Base-by-base conservation (phyloP, 768 basidiomycete genomes). In the Bullera alba region DNA sequence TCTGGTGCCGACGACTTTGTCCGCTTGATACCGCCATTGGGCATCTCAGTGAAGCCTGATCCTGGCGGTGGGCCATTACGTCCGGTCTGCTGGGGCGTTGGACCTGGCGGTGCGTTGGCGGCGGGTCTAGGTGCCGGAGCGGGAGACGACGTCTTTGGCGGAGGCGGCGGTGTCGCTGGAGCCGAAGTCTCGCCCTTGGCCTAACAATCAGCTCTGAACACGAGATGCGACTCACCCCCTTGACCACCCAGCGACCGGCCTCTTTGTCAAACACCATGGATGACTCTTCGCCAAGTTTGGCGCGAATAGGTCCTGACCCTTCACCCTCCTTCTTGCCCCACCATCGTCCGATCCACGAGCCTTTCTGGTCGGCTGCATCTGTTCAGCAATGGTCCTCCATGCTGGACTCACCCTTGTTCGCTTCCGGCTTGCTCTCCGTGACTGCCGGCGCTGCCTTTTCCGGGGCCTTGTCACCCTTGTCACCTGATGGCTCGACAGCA, bases 211-310 rank as follows among this genome's bases (percentile, higher is more conserved):
- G 21, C 46, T 26, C 4, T 43, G 17, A 43, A n/a, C 16, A 7
- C 38, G 39, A 32, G 42, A 5, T 21, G 5, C 56, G 74, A 60
- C 71, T 69, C 53, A 88, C 90, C 76, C 85, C 90, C 74, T 86
- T 92, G 71, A 95, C 91, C 23, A 99, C 83, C 95, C 95, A 99
- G 55, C 85, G 81, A 70, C 92, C 91, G 53, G 84, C 79, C n/a
- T 95, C 90, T 62, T 86, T 83, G 67, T 99, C 95, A 68, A 87
- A 99, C 64, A 88, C 85, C 76, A 97, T 93, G 23, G 82, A 77
- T 23, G 76, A 89, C 67, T 91, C 82, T 59, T 97, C 89, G 6
- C 95, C 95, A 22, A 99, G 80, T 60, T 85, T 97, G 17, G 93
- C 95, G 67, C 83, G 86, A 50, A 93, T 75, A 2, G 93, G 91